Percentiles rank a stretch among this genome's conserved stretches.
These are phyloP conservation scores for Erodium chrysanthum DNA, from an alignment of 441 rosid genomes.

Conservation along the genomic window DNA sequence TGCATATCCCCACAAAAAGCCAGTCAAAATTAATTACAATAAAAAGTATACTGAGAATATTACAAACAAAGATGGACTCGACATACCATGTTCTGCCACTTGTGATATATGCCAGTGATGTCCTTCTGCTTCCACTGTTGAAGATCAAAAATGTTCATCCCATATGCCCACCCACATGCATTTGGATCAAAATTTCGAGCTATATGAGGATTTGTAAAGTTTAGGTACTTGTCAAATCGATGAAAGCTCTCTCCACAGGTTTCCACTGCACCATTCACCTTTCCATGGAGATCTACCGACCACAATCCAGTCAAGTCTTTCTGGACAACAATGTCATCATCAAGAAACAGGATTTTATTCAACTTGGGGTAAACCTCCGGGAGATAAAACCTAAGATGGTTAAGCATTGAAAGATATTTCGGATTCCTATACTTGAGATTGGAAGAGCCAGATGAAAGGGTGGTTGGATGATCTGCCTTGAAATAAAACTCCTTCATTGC, in stretches of 20 bases:
- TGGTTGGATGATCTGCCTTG: constrained; percentile 87
- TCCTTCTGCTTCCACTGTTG: constrained; percentile 79
- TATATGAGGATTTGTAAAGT: constrained; percentile 77
- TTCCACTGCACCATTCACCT: constrained; percentile 94
- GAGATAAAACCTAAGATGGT: constrained; percentile 78
- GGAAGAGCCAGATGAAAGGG: constrained; percentile 70
- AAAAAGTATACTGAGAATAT: too few relatives aligned
- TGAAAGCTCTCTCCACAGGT: constrained; percentile 96
- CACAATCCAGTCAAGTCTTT: constrained; percentile 59
- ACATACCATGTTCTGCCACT: constrained; percentile 47
- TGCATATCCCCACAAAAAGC: constrained; percentile 20
- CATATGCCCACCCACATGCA: constrained; percentile 98
- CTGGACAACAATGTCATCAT: constrained; percentile 88
- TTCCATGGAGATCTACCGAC: constrained; percentile 50
- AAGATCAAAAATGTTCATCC: constrained; percentile 88
- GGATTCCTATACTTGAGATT: constrained; percentile 17
- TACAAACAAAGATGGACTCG: constrained; percentile 37
- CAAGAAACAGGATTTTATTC: constrained; percentile 75
- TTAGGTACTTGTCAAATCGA: constrained; percentile 60
- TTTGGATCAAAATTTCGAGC: constrained; percentile 81
- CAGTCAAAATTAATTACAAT: too few relatives aligned
- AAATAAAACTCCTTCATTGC: constrained; percentile 95
- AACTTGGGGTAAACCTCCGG: constrained; percentile 79
- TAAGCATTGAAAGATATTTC: constrained; percentile 42
- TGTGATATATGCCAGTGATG: constrained; percentile 43